Base-by-base conservation (phyloP, 176 grass and related monocot genomes). In the Lolium rigidum region DNA sequence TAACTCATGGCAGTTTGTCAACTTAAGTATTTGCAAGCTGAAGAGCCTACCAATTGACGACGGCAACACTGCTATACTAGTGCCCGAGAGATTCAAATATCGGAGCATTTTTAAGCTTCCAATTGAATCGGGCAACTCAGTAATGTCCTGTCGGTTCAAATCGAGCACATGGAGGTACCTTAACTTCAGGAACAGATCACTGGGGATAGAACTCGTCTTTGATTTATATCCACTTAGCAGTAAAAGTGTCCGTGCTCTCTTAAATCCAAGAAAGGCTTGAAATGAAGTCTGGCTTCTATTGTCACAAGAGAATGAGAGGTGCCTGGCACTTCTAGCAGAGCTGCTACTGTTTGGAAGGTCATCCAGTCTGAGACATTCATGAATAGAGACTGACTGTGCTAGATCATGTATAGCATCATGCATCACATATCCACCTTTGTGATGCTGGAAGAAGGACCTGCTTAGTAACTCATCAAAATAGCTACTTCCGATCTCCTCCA, bases 361-460 rank as follows among this genome's bases (percentile, higher is more conserved):
- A 65, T 92, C 92, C 41, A 97, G 43, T 76, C 86, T 83, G 15
- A 86, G 75, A 56, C 86, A 97, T 70, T 97, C 92, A 89, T 86
- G 49, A 1, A 83, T 28, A 15, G 90, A 97, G 50, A 97, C 50
- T 5, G 82, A 97, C 50, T 91, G 86, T 57, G 90, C 90, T 66
- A 97, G 84, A 24, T 94, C 92, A 83, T 97, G 92, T 65, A 97
- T 94, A 67, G 90, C 88, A 78, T 94, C 90, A 78, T 94, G 92
- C 95, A 97, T 97, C 62, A 94, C 90, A 88, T 86, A 94, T 74
- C 85, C 85, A 39, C 75, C 80, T 77, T 90, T 94, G 48, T 93
- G 86, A 41, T 60, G 6, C 70, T 94, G 92, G 69, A 94, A 97
- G 81, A 97, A 93, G 70, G 90, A 97, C 80, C 92, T 97, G 51